A percentile compares a stretch with the other conserved stretches of the same genome.
Evolutionary conservation across 2,329 filamentous ascomycete genomes (phyloP).

Genomic region (Ceratocystis lukuohia): DNA sequence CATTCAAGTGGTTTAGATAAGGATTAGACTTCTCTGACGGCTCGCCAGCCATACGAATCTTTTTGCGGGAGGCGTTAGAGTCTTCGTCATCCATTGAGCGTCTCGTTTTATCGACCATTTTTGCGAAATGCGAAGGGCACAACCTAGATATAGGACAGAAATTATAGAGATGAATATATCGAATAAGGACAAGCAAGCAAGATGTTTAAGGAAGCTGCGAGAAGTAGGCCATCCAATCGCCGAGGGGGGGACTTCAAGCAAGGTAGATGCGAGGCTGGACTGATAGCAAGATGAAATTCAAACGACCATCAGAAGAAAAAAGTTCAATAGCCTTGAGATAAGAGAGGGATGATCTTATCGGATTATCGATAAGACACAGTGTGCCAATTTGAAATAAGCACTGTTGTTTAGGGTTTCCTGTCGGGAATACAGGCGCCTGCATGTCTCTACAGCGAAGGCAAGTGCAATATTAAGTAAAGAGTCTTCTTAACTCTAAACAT

Average conservation of each 20-base stretch:
- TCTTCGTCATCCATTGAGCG: constrained; percentile 30
- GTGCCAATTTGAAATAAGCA: neutral
- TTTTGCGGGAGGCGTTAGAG: constrained; percentile 33
- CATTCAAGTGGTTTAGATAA: constrained; percentile 83
- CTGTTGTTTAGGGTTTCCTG: neutral
- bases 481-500: too few relatives aligned
- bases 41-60: constrained; percentile 28
- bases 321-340: constrained; percentile 17
- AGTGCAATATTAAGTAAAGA: too few relatives aligned
- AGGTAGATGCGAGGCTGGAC: constrained; percentile 16
- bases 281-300: neutral
- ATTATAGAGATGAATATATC: neutral
- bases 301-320: constrained; percentile 13
- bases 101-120: constrained; percentile 34
- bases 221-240: neutral
- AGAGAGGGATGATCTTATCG: constrained; percentile 1
- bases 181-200: neutral
- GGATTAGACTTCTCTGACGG: constrained; percentile 47
- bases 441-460: too few relatives aligned
- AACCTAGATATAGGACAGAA: neutral
- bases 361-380: constrained; percentile 16
- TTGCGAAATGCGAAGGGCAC: constrained; percentile 9
- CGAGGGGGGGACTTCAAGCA: constrained; percentile 1
- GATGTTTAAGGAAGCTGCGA: neutral
- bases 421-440: neutral